Conservation (phyloP, 2,329 filamentous ascomycete species). For the Fusarium circinatum region DNA sequence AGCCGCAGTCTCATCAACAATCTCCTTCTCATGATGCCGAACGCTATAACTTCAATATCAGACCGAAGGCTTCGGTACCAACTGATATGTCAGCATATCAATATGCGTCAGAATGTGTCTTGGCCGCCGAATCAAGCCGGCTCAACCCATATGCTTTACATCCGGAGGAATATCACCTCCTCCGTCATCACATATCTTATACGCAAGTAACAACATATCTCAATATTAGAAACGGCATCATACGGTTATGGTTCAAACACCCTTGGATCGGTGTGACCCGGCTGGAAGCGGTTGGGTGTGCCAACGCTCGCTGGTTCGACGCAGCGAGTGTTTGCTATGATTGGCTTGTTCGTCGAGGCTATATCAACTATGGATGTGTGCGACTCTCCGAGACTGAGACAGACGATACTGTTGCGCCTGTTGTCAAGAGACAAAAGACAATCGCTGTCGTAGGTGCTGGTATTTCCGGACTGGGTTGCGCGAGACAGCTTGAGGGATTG, state of each 20-base stretch:
- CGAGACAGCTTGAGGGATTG: conserved; percentile 88
- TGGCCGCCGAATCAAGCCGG: conserved; percentile 87
- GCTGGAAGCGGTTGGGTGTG: conserved; percentile 90
- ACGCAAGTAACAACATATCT: conserved; percentile 94
- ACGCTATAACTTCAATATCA: conserved; percentile 64
- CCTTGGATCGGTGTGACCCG: conserved; percentile 83
- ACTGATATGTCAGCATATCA: conserved; percentile 75
- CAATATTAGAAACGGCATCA: conserved; percentile 94
- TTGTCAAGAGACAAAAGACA: conserved; percentile 68
- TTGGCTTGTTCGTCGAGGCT: conserved; percentile 90
- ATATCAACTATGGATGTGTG: conserved; percentile 96
- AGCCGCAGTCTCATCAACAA: conserved; percentile 29
- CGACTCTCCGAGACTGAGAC: conserved; percentile 64
- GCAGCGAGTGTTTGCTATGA: conserved; percentile 89
- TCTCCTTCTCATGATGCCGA: conserved; percentile 48
- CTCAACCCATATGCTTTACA: conserved; percentile 91
- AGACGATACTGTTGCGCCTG: conserved; percentile 52
- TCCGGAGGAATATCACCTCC: conserved; percentile 80
- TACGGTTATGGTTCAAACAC: conserved; percentile 89
- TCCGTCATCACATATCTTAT: conserved; percentile 85
- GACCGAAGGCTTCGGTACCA: conserved; percentile 86
- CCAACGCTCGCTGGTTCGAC: conserved; percentile 88
- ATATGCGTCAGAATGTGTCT: conserved; percentile 91
- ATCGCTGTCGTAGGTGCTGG: conserved; percentile 91
- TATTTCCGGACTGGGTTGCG: conserved; percentile 92